Percentiles rank a stretch among this genome's conserved stretches.
These are phyloP conservation scores for Ceratocystis colombiana DNA, from an alignment of 2,329 filamentous ascomycete genomes.

Conservation along the genomic window DNA sequence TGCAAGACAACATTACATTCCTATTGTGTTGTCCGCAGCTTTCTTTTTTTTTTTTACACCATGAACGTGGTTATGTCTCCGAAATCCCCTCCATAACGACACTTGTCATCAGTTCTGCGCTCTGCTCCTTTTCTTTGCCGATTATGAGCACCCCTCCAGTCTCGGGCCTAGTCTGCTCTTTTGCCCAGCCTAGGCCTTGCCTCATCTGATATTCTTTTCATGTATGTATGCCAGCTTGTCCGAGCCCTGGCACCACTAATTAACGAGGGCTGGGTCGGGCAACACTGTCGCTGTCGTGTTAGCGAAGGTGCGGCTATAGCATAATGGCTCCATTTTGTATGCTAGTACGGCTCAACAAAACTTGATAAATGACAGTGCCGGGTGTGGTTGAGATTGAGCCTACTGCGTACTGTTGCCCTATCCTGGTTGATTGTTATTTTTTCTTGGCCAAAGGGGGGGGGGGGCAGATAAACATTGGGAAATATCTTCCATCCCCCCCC, in stretches of 20 bases:
- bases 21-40: not conserved
- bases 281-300: not conserved
- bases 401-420: not conserved
- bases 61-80: not conserved
- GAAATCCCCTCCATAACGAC: not conserved
- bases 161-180: not conserved
- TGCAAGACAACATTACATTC: not conserved
- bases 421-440: too few relatives aligned
- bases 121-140: not conserved
- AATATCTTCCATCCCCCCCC: not conserved
- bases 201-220: not conserved
- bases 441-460: too few relatives aligned
- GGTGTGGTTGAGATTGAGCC: not conserved
- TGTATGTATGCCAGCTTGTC: not conserved
- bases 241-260: not conserved
- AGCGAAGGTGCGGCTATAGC: not conserved
- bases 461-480: not conserved
- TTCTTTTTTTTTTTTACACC: not conserved
- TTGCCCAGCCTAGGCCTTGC: not conserved
- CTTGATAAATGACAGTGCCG: constrained; percentile 3
- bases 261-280: not conserved
- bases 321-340: not conserved
- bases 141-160: not conserved
- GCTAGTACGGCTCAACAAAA: not conserved
- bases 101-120: not conserved